Percentiles rank a stretch among this genome's conserved stretches.
Conservation (phyloP, 768 basidiomycete genomes). For the Trametes coccinea region DNA sequence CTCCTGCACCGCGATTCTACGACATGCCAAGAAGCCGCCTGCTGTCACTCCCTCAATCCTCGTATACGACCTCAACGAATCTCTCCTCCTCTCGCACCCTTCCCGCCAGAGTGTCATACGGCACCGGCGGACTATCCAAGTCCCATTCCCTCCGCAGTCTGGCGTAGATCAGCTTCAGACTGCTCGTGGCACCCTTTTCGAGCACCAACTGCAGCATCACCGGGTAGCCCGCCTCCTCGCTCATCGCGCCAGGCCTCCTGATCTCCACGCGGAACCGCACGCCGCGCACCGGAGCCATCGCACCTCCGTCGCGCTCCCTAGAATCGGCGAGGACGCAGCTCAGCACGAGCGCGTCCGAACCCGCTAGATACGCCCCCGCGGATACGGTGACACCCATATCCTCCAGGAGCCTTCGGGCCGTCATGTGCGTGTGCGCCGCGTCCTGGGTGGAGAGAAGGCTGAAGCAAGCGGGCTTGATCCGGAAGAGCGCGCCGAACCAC, state of each 20-base stretch:
- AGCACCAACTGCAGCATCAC: conserved; percentile 68
- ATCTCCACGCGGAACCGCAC: conserved; percentile 86
- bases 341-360: conserved; percentile 50
- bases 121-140: conserved; percentile 44
- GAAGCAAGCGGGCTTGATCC: conserved; percentile 69
- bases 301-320: conserved; percentile 45
- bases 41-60: conserved; percentile 5
- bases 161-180: conserved; percentile 73
- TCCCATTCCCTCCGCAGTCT: conserved; percentile 72
- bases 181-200: conserved; percentile 85
- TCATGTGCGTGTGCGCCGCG: conserved; percentile 64
- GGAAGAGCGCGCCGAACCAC: conserved; percentile 91
- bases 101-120: neutral
- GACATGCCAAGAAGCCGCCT: neutral
- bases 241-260: conserved; percentile 41
- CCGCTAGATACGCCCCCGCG: conserved; percentile 37
- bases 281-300: conserved; percentile 59
- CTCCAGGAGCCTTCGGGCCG: conserved; percentile 73
- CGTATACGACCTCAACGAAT: conserved; percentile 39
- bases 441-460: conserved; percentile 59
- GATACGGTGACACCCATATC: conserved; percentile 55
- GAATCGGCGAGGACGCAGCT: conserved; percentile 77
- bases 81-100: conserved; percentile 31
- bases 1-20: too few species aligned
- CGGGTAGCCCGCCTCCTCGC: conserved; percentile 48